Evolutionary conservation across 768 basidiomycete species (phyloP), one percentile per base, ranked within the genome.

Genomic region (Chiua virens): DNA sequence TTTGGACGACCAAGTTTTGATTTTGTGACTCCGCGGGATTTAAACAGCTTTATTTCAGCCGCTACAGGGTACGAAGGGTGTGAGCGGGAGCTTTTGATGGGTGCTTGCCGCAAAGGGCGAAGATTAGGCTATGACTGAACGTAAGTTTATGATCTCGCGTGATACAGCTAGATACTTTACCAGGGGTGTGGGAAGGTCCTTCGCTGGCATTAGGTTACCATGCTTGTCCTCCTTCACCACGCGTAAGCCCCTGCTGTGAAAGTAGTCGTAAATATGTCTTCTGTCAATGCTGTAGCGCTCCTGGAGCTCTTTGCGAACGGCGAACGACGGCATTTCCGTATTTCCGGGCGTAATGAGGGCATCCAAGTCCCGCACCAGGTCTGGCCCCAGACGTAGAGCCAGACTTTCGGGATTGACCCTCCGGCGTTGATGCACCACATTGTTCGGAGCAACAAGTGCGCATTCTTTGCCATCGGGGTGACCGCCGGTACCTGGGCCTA

Each of bases 231-330:
- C 82, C 58, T 82, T 85, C 21, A 82, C 79, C 23, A 84, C 83
- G 25, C 83, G 81, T 53, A 85, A 60, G 35, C 83, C 79, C 59
- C 75, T 72, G 60, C 75, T 77, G 67, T 88, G 87, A 68, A 86
- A 88, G 66, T 88, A 88, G 67, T 89, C 87, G 62, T 89, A 89
- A 55, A 89, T 82, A 58, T 87, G 86, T 57, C 87, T 72, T 56
- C 87, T 75, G 64, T 89, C 86, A 51, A 87, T 83, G 52, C 73
- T 74, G 64, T 86, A 86, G 41, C 83, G 79, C 61, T 82, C 78
- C 67, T 89, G 87, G 30, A 89, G 79, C 53, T 82, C 83, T 55
- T 83, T 85, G 49, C 87, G 78, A 46, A 83, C 73, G 8, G 81
- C 75, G 59, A 88, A 90, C 10, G 82, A 79, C 8, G 87, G 87